These are phyloP conservation scores for Penicillium sp. DNA, from an alignment of 2,329 filamentous ascomycete species.

Conservation along the genomic window DNA sequence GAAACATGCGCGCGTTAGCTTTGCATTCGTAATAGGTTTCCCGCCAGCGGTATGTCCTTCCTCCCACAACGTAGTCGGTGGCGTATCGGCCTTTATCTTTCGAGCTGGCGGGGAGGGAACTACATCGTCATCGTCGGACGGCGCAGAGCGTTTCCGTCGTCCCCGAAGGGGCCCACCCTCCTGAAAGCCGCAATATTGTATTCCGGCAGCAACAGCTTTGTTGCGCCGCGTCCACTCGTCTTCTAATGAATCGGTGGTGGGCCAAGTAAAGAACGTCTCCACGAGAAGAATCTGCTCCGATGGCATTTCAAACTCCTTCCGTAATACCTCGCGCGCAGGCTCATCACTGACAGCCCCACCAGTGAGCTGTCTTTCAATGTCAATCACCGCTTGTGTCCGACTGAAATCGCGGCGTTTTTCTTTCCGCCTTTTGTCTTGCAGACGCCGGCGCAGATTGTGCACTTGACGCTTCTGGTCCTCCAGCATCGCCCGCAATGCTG, in stretches of 20 bases:
- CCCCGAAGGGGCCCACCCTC: constrained; percentile 22
- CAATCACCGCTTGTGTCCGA: constrained; percentile 6
- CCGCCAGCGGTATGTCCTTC: constrained; percentile 7
- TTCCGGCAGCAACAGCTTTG: constrained; percentile 16
- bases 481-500: constrained; percentile 5
- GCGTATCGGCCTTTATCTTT: constrained; percentile 8
- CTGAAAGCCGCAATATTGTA: constrained; percentile 20
- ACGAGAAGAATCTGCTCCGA: constrained; percentile 23
- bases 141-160: constrained; percentile 12
- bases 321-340: constrained; percentile 10
- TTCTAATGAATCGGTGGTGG: constrained; percentile 22
- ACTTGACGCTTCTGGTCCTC: constrained; percentile 7
- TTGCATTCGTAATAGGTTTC: constrained; percentile 10
- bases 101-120: constrained; percentile 10
- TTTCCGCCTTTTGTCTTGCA: constrained; percentile 8
- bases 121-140: constrained; percentile 10
- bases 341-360: constrained; percentile 9
- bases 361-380: constrained; percentile 9
- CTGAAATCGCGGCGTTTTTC: constrained; percentile 6
- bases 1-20: constrained; percentile 17
- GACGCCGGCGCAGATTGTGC: constrained; percentile 7
- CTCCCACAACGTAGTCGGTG: constrained; percentile 7
- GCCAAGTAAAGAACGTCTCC: constrained; percentile 22
- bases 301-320: constrained; percentile 19
- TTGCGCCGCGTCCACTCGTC: constrained; percentile 21